Evolutionary conservation across 371 early-diverging fungal species (phyloP).

Genomic region (Mortierella sp.): DNA sequence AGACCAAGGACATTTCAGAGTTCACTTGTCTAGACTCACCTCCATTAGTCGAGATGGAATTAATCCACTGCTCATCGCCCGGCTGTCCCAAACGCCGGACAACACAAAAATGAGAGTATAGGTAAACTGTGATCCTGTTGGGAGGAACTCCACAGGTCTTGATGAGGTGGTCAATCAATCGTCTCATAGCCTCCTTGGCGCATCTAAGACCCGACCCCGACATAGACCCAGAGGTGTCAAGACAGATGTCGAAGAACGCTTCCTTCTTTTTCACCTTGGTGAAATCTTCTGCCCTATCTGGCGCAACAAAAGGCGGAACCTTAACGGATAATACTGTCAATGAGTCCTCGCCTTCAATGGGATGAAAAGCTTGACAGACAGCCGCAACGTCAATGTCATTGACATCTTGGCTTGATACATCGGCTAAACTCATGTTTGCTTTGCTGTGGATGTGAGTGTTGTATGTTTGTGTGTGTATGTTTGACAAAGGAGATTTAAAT

Average conservation of each 20-base stretch:
- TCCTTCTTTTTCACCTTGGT: conserved; percentile 14
- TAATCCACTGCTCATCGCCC: conserved; percentile 17
- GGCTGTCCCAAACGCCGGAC: conserved; percentile 21
- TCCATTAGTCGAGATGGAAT: conserved; percentile 23
- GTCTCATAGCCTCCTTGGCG: conserved; percentile 40
- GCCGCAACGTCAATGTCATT: neutral
- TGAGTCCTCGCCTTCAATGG: conserved; percentile 24
- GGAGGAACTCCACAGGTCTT: conserved; percentile 19
- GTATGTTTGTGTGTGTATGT: neutral
- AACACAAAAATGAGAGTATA: conserved; percentile 5
- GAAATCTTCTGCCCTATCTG: too few species aligned
- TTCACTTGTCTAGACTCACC: conserved; percentile 16
- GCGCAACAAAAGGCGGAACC: conserved; percentile 14
- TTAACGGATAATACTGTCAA: conserved; percentile 28
- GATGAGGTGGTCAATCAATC: conserved; percentile 32
- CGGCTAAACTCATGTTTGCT: conserved; percentile 7
- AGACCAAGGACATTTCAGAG: neutral
- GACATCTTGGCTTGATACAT: neutral
- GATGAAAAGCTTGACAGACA: conserved; percentile 43
- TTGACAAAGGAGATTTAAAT: neutral
- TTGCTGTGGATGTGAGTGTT: neutral
- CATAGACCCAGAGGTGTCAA: conserved; percentile 52
- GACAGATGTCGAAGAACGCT: conserved; percentile 42
- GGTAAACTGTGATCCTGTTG: conserved; percentile 27
- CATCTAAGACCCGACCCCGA: conserved; percentile 33